phyloP scores from a whole-genome alignment of 2,329 filamentous ascomycete genomes.

The Fusarium torreyae region DNA sequence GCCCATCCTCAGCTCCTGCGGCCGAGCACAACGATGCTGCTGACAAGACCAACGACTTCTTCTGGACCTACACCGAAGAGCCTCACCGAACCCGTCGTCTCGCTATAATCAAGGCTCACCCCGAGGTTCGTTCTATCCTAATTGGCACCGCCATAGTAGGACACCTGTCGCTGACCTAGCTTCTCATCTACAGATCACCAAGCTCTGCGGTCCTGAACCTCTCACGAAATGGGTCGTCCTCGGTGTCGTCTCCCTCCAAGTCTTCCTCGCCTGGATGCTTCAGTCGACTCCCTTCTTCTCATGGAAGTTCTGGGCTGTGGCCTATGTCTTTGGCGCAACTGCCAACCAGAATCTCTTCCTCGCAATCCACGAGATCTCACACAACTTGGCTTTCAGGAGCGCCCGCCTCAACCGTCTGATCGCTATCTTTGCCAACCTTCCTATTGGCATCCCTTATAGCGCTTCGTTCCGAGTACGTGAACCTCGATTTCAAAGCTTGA shows the following conservation, averaged over 20 bases:
- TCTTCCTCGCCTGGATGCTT: slow-evolving; percentile 82
- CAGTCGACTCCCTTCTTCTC: slow-evolving; percentile 84
- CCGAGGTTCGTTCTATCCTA: slow-evolving; percentile 75
- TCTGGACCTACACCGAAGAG: slow-evolving; percentile 99
- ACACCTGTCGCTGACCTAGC: slow-evolving; percentile 21
- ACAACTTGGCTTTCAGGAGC: slow-evolving; percentile 94
- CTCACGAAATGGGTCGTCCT: slow-evolving; percentile 94
- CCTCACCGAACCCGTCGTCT: slow-evolving; percentile 91
- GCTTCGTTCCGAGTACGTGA: slow-evolving; percentile 87
- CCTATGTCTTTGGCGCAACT: slow-evolving; percentile 93
- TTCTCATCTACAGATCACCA: slow-evolving; percentile 78
- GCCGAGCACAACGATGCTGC: slow-evolving; percentile 36
- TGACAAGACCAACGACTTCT: slow-evolving; percentile 73
- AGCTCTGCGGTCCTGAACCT: slow-evolving; percentile 96
- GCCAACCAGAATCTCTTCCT: slow-evolving; percentile 99
- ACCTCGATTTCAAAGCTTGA: background rate
- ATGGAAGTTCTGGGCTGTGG: slow-evolving; percentile 86
- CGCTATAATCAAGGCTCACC: slow-evolving; percentile 98
- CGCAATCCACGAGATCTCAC: slow-evolving; percentile 98
- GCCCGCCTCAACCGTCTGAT: slow-evolving; percentile 85
- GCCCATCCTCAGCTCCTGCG: slow-evolving; percentile 34
- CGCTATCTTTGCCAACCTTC: slow-evolving; percentile 94
- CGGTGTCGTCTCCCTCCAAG: slow-evolving; percentile 85
- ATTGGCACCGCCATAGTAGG: slow-evolving; percentile 7
- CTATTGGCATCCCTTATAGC: slow-evolving; percentile 95